Percentiles rank a stretch among this genome's conserved stretches.
Evolutionary conservation across 176 grass and related monocot species (phyloP).

Genomic region (Carex myosuroides): DNA sequence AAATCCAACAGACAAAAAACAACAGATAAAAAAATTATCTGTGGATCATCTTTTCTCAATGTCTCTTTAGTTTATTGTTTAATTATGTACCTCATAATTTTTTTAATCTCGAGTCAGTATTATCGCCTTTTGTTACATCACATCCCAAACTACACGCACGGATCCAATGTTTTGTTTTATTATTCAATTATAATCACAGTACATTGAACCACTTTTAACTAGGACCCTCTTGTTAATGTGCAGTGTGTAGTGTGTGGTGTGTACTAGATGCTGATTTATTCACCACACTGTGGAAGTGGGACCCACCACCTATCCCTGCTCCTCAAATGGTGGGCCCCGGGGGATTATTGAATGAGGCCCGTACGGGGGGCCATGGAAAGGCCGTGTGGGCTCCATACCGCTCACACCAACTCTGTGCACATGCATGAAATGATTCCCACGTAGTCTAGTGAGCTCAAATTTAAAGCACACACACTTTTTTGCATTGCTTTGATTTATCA

Average conservation of each 20-base stretch:
- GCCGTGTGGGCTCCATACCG: not conserved
- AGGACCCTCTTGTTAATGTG: not conserved
- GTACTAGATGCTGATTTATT: conserved; percentile 10
- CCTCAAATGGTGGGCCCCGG: conserved; percentile 2
- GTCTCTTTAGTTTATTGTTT: not conserved
- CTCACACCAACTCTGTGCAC: conserved; percentile 21
- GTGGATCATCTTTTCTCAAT: not conserved
- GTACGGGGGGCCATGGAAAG: conserved; percentile 4
- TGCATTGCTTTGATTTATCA: not conserved
- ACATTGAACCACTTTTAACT: not conserved
- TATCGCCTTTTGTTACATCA: not conserved
- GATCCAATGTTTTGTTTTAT: conserved; percentile 9
- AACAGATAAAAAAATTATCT: not conserved
- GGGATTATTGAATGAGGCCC: conserved; percentile 1
- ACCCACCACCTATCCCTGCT: not conserved
- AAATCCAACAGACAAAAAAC: not conserved
- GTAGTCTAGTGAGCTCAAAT: not conserved
- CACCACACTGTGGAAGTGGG: not conserved
- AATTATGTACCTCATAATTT: too few relatives aligned
- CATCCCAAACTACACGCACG: not conserved
- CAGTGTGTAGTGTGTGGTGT: not conserved
- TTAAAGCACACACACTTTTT: conserved; percentile 7
- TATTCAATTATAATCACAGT: not conserved
- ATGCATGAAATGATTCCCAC: not conserved
- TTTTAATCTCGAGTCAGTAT: not conserved